Evolutionary conservation across 306 rosid species (phyloP).

Genomic region (Hippophae tibetana): DNA sequence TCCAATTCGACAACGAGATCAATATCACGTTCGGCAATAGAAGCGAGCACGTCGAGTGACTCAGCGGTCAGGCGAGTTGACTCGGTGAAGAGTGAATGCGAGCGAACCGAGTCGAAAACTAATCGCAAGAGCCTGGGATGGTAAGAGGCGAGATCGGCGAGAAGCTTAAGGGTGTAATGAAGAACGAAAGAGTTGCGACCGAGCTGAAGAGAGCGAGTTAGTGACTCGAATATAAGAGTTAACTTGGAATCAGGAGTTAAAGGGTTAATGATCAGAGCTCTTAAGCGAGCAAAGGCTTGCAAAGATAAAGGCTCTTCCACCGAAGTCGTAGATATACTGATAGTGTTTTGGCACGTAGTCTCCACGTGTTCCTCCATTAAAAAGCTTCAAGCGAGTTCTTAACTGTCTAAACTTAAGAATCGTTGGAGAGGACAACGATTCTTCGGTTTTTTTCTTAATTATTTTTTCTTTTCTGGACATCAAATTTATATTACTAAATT

Average conservation of each 20-base stretch:
- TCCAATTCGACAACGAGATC: slow-evolving; percentile 6
- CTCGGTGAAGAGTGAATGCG: slow-evolving; percentile 20
- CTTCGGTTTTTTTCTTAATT: too few species aligned
- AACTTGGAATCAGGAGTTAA: slow-evolving; percentile 42
- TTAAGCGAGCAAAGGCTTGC: slow-evolving; percentile 35
- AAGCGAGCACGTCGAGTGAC: slow-evolving; percentile 28
- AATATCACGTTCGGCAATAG: slow-evolving; percentile 20
- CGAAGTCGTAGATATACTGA: slow-evolving; percentile 6
- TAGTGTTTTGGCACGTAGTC: background rate
- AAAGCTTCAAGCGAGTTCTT: too few species aligned
- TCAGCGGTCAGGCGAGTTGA: slow-evolving; percentile 40
- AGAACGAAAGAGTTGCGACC: slow-evolving; percentile 11
- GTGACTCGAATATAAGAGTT: slow-evolving; percentile 33
- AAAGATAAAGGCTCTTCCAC: slow-evolving; percentile 23
- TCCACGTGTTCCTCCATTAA: too few species aligned
- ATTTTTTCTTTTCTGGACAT: too few species aligned
- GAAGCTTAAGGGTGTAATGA: slow-evolving; percentile 44
- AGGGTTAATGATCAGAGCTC: slow-evolving; percentile 46
- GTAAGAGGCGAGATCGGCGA: slow-evolving; percentile 36
- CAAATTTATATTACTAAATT: too few species aligned
- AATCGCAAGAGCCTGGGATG: slow-evolving; percentile 26
- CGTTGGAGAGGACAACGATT: too few species aligned
- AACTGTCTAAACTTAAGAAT: too few species aligned
- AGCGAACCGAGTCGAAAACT: slow-evolving; percentile 26
- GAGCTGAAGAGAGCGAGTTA: slow-evolving; percentile 34